These are phyloP conservation scores for Vitellaria paradoxa DNA, from an alignment of 179 eudicot species.

Conservation along the genomic window DNA sequence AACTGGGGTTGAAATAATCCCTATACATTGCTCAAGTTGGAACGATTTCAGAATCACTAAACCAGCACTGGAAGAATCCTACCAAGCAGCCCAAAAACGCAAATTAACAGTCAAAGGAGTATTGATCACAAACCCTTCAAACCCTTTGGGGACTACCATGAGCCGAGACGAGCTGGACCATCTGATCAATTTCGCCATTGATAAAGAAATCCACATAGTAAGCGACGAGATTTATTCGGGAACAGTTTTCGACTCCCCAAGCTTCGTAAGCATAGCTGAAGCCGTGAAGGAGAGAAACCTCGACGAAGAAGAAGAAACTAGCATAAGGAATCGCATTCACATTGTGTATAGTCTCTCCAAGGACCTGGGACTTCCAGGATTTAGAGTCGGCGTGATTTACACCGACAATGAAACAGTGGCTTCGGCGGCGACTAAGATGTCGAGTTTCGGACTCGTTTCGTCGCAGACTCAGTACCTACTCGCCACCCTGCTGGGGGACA, in stretches of 20 bases:
- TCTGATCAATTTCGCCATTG: conserved; percentile 30
- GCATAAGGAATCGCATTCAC: conserved; percentile 28
- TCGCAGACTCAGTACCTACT: conserved; percentile 48
- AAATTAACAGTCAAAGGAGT: conserved; percentile 37
- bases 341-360: conserved; percentile 48
- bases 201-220: conserved; percentile 36
- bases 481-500: conserved; percentile 30
- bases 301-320: neutral
- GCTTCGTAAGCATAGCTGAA: conserved; percentile 35
- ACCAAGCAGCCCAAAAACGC: conserved; percentile 28
- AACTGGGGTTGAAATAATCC: conserved; percentile 47
- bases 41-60: conserved; percentile 34
- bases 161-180: conserved; percentile 29
- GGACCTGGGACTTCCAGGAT: conserved; percentile 50
- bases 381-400: conserved; percentile 42
- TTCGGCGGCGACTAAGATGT: conserved; percentile 52
- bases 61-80: conserved; percentile 37
- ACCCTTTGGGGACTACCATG: conserved; percentile 46
- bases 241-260: conserved; percentile 36
- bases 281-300: conserved; percentile 17
- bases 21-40: conserved; percentile 36
- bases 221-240: conserved; percentile 51
- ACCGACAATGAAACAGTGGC: conserved; percentile 32
- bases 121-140: conserved; percentile 47
- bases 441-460: conserved; percentile 51